A percentile compares a stretch with the other conserved stretches of the same genome.
These are phyloP conservation scores for Epichloe hybrida DNA, from an alignment of 2,329 filamentous ascomycete species.

Conservation along the genomic window DNA sequence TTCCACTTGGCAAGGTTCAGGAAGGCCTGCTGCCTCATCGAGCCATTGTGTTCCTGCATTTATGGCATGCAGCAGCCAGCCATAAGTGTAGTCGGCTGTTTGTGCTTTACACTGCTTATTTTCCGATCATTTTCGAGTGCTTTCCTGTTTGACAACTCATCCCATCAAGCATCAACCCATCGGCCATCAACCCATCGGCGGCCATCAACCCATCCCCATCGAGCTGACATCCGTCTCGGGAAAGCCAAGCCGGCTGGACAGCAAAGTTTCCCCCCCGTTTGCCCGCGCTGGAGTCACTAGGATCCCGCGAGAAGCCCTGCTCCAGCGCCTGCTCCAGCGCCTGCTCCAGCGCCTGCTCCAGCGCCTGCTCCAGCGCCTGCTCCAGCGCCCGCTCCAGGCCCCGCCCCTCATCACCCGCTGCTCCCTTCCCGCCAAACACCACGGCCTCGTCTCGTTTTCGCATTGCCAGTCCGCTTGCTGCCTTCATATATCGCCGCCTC, in stretches of 20 bases:
- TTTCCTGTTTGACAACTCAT: neutral
- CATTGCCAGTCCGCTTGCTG: neutral
- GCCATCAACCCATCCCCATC: too few relatives aligned
- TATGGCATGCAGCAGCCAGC: constrained; percentile 9
- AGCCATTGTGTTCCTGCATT: constrained; percentile 15
- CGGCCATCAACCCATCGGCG: too few relatives aligned
- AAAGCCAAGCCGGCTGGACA: neutral
- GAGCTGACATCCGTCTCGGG: neutral
- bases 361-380: neutral
- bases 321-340: neutral
- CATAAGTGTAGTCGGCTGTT: neutral
- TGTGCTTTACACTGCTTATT: neutral
- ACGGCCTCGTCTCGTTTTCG: neutral
- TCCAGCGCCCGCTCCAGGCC: too few relatives aligned
- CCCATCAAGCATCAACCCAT: neutral
- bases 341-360: too few relatives aligned
- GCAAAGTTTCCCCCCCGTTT: neutral
- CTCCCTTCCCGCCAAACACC: neutral
- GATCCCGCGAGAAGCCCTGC: neutral
- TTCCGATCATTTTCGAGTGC: neutral
- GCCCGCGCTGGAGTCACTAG: neutral
- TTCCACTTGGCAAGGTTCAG: neutral
- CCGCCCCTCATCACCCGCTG: neutral
- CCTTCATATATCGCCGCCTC: constrained; percentile 3
- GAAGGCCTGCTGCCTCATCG: constrained; percentile 6